Evolutionary conservation across 768 basidiomycete genomes (phyloP).

Genomic region (Leccinellum rugosiceps): DNA sequence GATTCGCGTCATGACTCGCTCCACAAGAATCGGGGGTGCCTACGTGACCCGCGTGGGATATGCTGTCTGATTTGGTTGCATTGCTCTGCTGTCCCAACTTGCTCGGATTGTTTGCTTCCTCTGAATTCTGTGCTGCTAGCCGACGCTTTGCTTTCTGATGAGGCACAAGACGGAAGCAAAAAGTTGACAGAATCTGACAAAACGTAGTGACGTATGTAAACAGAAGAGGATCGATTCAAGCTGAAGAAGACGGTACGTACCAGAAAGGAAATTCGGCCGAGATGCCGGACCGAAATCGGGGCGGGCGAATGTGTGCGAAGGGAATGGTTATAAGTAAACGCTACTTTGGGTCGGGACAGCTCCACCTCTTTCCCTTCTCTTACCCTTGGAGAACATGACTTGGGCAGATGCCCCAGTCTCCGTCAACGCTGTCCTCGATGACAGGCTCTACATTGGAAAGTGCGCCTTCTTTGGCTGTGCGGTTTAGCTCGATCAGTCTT

Average conservation of each 20-base stretch:
- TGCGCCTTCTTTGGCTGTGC: conserved; percentile 11
- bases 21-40: neutral
- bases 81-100: neutral
- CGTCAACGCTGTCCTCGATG: conserved; percentile 26
- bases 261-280: too few relatives aligned
- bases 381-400: conserved; percentile 19
- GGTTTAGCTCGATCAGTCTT: neutral
- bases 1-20: neutral
- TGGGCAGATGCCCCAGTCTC: conserved; percentile 29
- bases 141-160: too few relatives aligned
- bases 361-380: conserved; percentile 8
- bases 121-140: too few relatives aligned
- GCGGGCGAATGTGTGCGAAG: neutral
- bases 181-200: neutral
- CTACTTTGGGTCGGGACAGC: conserved; percentile 3
- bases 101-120: too few relatives aligned
- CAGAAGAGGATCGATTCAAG: too few relatives aligned
- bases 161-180: neutral
- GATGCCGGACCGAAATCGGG: neutral
- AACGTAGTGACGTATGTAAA: neutral
- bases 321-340: conserved; percentile 23
- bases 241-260: too few relatives aligned
- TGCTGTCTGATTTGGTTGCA: neutral
- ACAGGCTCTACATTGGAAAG: conserved; percentile 37
- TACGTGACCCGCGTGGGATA: neutral